Base-by-base conservation (phyloP, 1,284 basidiomycete genomes). In the Neotropicomus parvogracilis region DNA sequence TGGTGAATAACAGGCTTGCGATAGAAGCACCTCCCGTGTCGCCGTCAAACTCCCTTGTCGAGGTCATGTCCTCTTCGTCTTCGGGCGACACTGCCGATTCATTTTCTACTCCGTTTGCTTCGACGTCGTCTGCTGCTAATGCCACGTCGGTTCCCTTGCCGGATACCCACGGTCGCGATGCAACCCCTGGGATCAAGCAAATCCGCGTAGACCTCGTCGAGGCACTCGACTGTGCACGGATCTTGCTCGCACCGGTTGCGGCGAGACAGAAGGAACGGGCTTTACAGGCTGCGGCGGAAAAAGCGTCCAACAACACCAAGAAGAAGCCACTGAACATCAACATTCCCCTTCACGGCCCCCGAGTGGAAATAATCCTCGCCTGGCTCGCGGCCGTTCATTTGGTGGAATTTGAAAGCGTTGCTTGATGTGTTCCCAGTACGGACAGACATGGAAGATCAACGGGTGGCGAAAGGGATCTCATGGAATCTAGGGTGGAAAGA, bases 371-470 rank as follows among this genome's bases (percentile, higher is more conserved):
- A 49, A 75, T 89, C 37, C 72, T 91, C 49, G 88, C 88, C 36
- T 91, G 87, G 87, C 67, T 91, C 49, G 85, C 75, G 17, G 86
- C 85, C 14, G 83, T 88, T 46, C 81, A 87, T 72, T 64, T 91
- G 35, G 79, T 78, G 9, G 85, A 86, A 58, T 63, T 88, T 57
- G 87, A 88, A 48, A 55, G 57, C 26, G 69, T 68, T 46, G 74
- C 69, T 16, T 73, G 59, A 69, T 29, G 34, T 19, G 24, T 43
- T 35, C 16, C 20, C 24, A 31, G 19, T 6, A 17, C 7, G 7
- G 6, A n/a, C 24, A n/a, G 26, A 14, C 14, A 33, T 13, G 13
- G 2, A 21, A 13, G 38, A 48, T 46, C 19, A 17, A 32, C 40
- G 40, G 38, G 29, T 38, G 13, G 40, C 6, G 32, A n/a, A 13